These are phyloP conservation scores for Nannochloropsis salina DNA, from an alignment of 108 stramenopile species.

Conservation along the genomic window DNA sequence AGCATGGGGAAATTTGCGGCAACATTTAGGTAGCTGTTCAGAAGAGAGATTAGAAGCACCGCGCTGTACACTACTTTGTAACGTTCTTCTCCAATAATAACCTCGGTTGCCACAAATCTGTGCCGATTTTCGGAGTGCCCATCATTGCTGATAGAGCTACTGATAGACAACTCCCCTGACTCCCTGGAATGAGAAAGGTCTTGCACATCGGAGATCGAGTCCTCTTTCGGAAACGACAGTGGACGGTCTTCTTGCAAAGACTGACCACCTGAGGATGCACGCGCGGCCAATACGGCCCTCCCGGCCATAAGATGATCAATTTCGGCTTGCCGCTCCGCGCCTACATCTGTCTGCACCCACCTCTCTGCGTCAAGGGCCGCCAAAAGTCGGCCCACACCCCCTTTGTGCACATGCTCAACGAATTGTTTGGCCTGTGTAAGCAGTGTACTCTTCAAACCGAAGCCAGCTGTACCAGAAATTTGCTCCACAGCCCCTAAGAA, in stretches of 20 bases:
- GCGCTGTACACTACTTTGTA: conserved; percentile 91
- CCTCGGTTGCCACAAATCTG: conserved; percentile 42
- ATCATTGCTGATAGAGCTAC: neutral
- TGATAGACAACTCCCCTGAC: neutral
- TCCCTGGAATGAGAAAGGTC: conserved; percentile 29
- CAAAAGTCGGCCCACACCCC: conserved; percentile 51
- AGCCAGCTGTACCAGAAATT: conserved; percentile 64
- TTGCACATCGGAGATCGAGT: neutral
- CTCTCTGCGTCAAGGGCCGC: conserved; percentile 84
- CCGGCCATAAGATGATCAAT: conserved; percentile 49
- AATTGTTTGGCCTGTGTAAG: conserved; percentile 81
- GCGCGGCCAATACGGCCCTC: conserved; percentile 20
- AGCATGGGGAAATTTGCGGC: conserved; percentile 72
- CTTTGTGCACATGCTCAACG: conserved; percentile 80
- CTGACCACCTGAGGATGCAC: conserved; percentile 23
- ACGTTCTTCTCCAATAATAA: conserved; percentile 67
- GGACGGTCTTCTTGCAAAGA: conserved; percentile 24
- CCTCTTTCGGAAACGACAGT: neutral
- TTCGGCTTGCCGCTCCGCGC: conserved; percentile 43
- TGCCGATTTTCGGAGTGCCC: neutral
- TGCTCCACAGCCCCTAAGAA: conserved; percentile 58
- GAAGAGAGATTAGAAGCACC: conserved; percentile 80
- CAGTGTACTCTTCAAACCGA: conserved; percentile 75
- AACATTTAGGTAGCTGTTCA: conserved; percentile 69
- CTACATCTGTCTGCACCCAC: conserved; percentile 79